Percentiles rank a stretch among this genome's conserved stretches.
These are phyloP conservation scores for Hypoxylon sp. DNA, from an alignment of 2,329 filamentous ascomycete genomes.

Conservation along the genomic window DNA sequence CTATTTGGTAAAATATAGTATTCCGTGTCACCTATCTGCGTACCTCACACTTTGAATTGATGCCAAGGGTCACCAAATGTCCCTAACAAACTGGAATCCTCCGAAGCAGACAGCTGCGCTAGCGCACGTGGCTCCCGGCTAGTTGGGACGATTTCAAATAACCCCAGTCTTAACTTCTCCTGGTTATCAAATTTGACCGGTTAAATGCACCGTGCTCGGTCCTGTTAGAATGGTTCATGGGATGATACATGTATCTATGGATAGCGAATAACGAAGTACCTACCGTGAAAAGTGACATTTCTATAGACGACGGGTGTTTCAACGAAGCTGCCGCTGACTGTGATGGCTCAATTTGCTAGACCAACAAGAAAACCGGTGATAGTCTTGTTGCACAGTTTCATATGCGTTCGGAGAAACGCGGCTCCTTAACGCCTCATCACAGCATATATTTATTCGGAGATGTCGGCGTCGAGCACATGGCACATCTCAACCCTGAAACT, in stretches of 20 bases:
- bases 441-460: neutral
- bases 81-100: constrained; percentile 8
- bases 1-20: neutral
- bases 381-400: neutral
- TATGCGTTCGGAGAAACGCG: neutral
- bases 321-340: neutral
- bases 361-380: neutral
- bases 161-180: neutral
- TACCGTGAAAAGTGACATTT: neutral
- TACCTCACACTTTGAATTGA: neutral
- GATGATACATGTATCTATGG: neutral
- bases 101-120: neutral
- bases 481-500: neutral
- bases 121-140: constrained; percentile 19
- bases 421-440: neutral
- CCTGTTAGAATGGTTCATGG: neutral
- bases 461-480: neutral
- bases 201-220: neutral
- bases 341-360: neutral
- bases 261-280: neutral
- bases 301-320: neutral
- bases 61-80: neutral
- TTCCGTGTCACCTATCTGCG: neutral
- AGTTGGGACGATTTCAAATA: constrained; percentile 16
- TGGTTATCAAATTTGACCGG: neutral